Percentiles rank a stretch among this genome's conserved stretches.
phyloP scores from a whole-genome alignment of 345 rosid species.

The Eucalyptus cladocalyx region DNA sequence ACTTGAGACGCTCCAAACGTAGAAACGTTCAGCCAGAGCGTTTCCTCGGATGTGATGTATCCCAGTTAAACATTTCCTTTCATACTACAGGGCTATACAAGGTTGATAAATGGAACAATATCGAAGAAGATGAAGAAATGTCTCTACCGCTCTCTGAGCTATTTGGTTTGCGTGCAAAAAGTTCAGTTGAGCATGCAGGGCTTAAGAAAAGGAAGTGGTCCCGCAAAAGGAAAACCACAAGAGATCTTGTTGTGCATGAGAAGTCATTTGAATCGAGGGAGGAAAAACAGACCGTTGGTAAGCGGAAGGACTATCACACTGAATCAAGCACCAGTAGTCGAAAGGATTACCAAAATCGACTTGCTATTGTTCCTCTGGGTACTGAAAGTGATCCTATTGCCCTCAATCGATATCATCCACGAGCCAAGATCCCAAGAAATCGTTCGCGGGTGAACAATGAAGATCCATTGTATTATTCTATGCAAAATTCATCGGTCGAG shows the following conservation, averaged over 20 bases:
- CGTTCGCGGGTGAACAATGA: conserved; percentile 3
- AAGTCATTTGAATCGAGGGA: not conserved
- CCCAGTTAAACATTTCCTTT: conserved; percentile 25
- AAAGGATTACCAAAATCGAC: not conserved
- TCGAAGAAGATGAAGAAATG: conserved; percentile 32
- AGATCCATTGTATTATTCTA: conserved; percentile 9
- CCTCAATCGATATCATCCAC: conserved; percentile 16
- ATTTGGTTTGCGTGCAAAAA: conserved; percentile 5
- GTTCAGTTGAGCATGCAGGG: not conserved
- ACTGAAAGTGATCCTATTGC: conserved; percentile 17
- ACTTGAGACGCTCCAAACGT: conserved; percentile 68
- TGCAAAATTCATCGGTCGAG: not conserved
- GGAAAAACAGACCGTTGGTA: not conserved
- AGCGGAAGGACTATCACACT: not conserved
- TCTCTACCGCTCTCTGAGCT: conserved; percentile 39
- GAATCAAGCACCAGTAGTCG: not conserved
- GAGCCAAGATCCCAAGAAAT: conserved; percentile 5
- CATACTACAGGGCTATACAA: conserved; percentile 29
- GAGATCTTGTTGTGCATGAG: not conserved
- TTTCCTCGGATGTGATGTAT: conserved; percentile 24
- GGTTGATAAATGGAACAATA: conserved; percentile 23
- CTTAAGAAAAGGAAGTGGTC: not conserved
- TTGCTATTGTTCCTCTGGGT: conserved; percentile 32
- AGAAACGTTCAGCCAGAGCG: conserved; percentile 60
- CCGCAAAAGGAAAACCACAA: not conserved